Evolutionary conservation across 2,329 filamentous ascomycete species (phyloP).

Genomic region (Chaetothyriales sp.): DNA sequence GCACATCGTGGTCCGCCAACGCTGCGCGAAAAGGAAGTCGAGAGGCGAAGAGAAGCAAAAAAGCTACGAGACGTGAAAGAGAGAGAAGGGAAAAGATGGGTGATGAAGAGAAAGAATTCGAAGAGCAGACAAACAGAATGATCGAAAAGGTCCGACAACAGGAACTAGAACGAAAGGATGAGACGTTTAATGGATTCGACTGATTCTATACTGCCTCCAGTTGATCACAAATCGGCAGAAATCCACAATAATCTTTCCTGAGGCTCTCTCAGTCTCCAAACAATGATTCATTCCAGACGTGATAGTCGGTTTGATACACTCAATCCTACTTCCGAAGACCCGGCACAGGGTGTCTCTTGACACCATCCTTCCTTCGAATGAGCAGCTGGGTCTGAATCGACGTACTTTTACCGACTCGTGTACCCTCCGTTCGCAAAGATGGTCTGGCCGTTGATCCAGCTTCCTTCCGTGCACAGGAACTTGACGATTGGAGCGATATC

Average conservation of each 20-base stretch:
- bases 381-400: conserved; percentile 11
- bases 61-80: conserved; percentile 49
- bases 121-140: conserved; percentile 50
- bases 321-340: too few relatives aligned
- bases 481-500: conserved; percentile 35
- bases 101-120: conserved; percentile 52
- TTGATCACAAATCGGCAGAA: too few relatives aligned
- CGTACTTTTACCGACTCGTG: conserved; percentile 26
- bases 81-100: conserved; percentile 52
- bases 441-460: conserved; percentile 32
- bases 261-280: too few relatives aligned
- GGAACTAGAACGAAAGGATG: conserved; percentile 36
- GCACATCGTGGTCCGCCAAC: conserved; percentile 61
- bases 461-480: conserved; percentile 33
- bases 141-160: conserved; percentile 49
- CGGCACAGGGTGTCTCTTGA: conserved; percentile 25
- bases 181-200: conserved; percentile 23
- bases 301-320: too few relatives aligned
- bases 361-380: conserved; percentile 36
- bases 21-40: conserved; percentile 52
- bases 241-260: too few relatives aligned
- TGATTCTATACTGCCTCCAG: conserved; percentile 7
- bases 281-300: too few relatives aligned
- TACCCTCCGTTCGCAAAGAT: conserved; percentile 38
- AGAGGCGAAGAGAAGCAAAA: conserved; percentile 49